Base-by-base conservation (phyloP, 768 basidiomycete genomes). In the Leccinum ochraceum region DNA sequence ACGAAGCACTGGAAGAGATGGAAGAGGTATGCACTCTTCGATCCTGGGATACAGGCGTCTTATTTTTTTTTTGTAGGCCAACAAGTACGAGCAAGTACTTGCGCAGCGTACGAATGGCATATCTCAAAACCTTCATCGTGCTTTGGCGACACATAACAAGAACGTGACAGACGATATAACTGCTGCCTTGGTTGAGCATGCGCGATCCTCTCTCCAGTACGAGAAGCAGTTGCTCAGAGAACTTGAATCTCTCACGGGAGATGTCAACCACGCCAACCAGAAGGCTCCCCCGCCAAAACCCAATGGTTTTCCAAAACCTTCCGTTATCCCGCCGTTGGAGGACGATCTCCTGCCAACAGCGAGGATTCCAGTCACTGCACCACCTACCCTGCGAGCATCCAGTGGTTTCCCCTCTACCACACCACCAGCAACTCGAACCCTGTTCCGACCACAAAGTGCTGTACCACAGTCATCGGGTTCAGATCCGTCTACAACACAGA, bases 151-250 rank as follows among this genome's bases (percentile, higher is more conserved):
- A 1, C 94, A 99, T 74, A 92, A 90, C 60, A 84, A 86, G 53
- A 84, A 90, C 63, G 91, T 95, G 30, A 91, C 96, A 57, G 92
- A 95, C 58, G 97, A 99, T 72, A 83, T 98, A 56, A 92, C 92
- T 17, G 82, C 90, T 22, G 91, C 95, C 0, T 78, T 98, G 56
- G 86, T 98, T 51, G 94, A 98, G 73, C 94, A 98, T 74, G 92
- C 92, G 17, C 88, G 95, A 24, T 90, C 94, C 17, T 88, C 89
- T 28, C 86, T 98, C 67, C 86, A 95, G 80, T 97, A 94, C 70
- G 95, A 98, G 72, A 84, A 88, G 63, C 94, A 95, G 70, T 79
- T 91, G 16, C 79, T 98, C 57, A 85, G 88, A 53, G 96, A 98
- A 72, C 79, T 97, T 22, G 95, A 98, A 72, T 83, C 90, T 22